Evolutionary conservation across 768 basidiomycete species (phyloP), one percentile per base, ranked within the genome.

Genomic region (Mycena chlorophos): DNA sequence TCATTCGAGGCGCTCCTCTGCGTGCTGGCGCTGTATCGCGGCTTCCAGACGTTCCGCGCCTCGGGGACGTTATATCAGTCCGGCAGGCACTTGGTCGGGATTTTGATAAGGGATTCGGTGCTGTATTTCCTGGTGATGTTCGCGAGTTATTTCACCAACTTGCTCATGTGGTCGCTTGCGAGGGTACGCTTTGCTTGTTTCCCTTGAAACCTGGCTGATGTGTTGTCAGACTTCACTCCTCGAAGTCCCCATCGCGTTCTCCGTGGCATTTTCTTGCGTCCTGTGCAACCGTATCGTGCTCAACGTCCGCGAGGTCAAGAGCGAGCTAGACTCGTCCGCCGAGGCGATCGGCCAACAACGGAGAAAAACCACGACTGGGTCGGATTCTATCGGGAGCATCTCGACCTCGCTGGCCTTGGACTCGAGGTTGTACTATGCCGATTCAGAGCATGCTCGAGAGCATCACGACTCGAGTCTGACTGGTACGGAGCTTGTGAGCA

Each of bases 121-220:
- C 60, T 80, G 4, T 85, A 84, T 57, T 86, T 84, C 62, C 63
- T 84, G 6, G 71, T 82, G 84, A 79, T 84, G 63, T 81, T 80
- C 63, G 75, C 74, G 2, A 81, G 83, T 4, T 86, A 84, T 63
- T 60, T 84, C 22, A 76, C 76, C 16, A 82, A 80, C 62, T 58
- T 80, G 45, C 62, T 81, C 8, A 65, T 79, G 13, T 80, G 75
- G 74, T 60, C 71, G 19, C 43, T 65, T 12, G 75, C 71, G 13
- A 69, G 65, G 25, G 74, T 73, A 61, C 52, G 75, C 40, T 23
- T 61, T 25, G 51, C 62, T 56, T 19, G 42, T 6, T 37, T 49
- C 16, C 38, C 14, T 12, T n/a, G 16, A 14, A 45, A 42, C 43
- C 27, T 48, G 27, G 42, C n/a, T 28, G 23, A 22, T 31, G 14